These are phyloP conservation scores for Nidularia pulvinata DNA, from an alignment of 768 basidiomycete species.

Conservation along the genomic window DNA sequence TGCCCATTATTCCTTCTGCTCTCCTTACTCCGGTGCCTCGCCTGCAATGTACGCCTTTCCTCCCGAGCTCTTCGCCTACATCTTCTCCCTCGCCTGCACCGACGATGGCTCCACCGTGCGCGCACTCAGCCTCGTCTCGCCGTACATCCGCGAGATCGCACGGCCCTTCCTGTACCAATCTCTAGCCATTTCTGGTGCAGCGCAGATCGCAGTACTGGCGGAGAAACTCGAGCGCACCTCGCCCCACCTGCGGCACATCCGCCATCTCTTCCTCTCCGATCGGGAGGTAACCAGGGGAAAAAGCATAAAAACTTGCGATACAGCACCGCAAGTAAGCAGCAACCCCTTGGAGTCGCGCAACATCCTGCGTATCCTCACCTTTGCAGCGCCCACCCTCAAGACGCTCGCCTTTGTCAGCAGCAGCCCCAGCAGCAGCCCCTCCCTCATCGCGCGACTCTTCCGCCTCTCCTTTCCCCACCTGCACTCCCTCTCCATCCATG, in stretches of 20 bases:
- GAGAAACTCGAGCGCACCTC: constrained; percentile 27
- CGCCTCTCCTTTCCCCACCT: constrained; percentile 37
- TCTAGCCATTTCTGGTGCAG: constrained; percentile 24
- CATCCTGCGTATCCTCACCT: constrained; percentile 28
- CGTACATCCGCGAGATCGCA: constrained; percentile 34
- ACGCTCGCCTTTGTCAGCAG: constrained; percentile 34
- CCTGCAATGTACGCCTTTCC: constrained; percentile 32
- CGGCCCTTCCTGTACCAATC: constrained; percentile 37
- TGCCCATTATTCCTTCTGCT: not conserved
- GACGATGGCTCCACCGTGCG: constrained; percentile 35
- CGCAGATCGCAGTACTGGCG: constrained; percentile 22
- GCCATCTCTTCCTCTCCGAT: constrained; percentile 45
- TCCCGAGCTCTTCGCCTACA: constrained; percentile 42
- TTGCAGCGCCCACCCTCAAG: constrained; percentile 38
- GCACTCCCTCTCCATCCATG: constrained; percentile 37
- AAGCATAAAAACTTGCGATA: constrained; percentile 2
- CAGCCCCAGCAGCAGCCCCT: constrained; percentile 30
- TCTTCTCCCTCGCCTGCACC: constrained; percentile 37
- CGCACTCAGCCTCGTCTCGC: constrained; percentile 35
- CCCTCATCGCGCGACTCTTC: constrained; percentile 40
- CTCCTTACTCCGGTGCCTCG: not conserved
- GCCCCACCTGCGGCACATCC: constrained; percentile 32
- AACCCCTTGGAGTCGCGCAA: constrained; percentile 1
- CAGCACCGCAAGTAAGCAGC: not conserved
- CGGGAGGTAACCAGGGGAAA: constrained; percentile 2